phyloP scores from a whole-genome alignment of 331 rosid species.

The Quercus tomentella region DNA sequence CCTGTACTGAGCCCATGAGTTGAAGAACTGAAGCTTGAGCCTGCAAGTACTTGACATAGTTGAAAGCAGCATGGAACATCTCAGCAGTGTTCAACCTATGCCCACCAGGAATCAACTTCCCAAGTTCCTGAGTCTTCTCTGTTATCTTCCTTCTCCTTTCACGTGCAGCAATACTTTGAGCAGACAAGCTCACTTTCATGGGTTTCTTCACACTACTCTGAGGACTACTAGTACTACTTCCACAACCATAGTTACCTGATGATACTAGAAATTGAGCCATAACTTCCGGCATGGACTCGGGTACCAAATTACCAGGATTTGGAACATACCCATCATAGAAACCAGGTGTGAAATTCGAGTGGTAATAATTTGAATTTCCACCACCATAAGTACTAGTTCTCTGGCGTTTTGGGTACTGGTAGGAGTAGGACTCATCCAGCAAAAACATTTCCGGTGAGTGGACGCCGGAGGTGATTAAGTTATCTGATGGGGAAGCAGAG shows the following conservation, averaged over 20 bases:
- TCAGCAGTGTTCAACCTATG: constrained; percentile 87
- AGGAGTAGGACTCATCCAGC: not conserved
- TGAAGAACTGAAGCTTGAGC: constrained; percentile 62
- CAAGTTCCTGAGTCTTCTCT: constrained; percentile 77
- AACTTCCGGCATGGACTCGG: not conserved
- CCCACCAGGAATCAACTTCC: constrained; percentile 73
- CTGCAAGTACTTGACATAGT: constrained; percentile 74
- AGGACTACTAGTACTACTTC: not conserved
- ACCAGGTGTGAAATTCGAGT: not conserved
- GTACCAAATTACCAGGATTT: not conserved
- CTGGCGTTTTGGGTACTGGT: constrained; percentile 23
- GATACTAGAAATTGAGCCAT: not conserved
- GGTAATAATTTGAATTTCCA: not conserved
- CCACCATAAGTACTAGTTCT: not conserved
- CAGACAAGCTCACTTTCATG: constrained; percentile 21
- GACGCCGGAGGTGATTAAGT: not conserved
- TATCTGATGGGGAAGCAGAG: not conserved
- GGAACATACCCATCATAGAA: constrained; percentile 13
- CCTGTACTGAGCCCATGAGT: constrained; percentile 32
- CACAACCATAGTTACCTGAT: not conserved
- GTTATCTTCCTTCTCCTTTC: constrained; percentile 79
- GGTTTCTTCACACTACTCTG: not conserved
- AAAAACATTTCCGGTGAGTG: not conserved
- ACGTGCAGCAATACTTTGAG: constrained; percentile 72
- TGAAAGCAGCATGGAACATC: constrained; percentile 71